Evolutionary conservation across 106 monocot genomes (phyloP).

Genomic region (Apostasia ramifera): DNA sequence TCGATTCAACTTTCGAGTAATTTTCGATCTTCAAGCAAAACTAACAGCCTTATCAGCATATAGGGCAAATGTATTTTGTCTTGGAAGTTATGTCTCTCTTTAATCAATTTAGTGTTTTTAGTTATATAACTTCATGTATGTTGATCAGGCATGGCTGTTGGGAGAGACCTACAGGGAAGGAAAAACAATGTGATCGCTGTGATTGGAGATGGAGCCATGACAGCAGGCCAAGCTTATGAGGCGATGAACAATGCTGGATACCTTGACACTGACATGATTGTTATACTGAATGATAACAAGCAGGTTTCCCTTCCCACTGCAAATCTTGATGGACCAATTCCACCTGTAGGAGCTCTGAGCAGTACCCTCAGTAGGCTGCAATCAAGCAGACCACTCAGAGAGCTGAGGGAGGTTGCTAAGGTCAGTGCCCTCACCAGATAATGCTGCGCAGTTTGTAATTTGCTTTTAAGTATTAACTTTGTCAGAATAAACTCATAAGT

Average conservation of each 20-base stretch:
- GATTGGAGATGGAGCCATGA: slow-evolving; percentile 96
- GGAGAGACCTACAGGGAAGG: slow-evolving; percentile 73
- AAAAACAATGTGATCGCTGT: slow-evolving; percentile 94
- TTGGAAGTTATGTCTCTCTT: too few relatives aligned
- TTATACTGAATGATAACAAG: slow-evolving; percentile 69
- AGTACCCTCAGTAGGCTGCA: slow-evolving; percentile 79
- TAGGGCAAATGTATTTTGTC: too few relatives aligned
- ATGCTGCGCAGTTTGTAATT: not conserved
- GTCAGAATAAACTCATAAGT: too few relatives aligned
- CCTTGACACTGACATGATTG: slow-evolving; percentile 58
- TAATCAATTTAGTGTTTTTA: too few relatives aligned
- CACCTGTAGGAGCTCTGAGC: slow-evolving; percentile 87
- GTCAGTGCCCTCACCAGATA: slow-evolving; percentile 19
- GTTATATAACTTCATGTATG: not conserved
- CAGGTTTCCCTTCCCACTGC: slow-evolving; percentile 93
- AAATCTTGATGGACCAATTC: slow-evolving; percentile 78
- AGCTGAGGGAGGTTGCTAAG: slow-evolving; percentile 97
- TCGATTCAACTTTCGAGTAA: too few relatives aligned
- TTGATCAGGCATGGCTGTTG: slow-evolving; percentile 80
- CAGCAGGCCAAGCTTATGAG: slow-evolving; percentile 93
- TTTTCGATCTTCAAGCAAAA: too few relatives aligned
- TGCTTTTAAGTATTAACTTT: not conserved
- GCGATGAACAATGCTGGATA: slow-evolving; percentile 98
- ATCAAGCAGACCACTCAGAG: slow-evolving; percentile 88
- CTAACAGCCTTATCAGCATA: too few relatives aligned